phyloP scores from a whole-genome alignment of 2,329 filamentous ascomycete genomes.

The Aspergillus tanneri region DNA sequence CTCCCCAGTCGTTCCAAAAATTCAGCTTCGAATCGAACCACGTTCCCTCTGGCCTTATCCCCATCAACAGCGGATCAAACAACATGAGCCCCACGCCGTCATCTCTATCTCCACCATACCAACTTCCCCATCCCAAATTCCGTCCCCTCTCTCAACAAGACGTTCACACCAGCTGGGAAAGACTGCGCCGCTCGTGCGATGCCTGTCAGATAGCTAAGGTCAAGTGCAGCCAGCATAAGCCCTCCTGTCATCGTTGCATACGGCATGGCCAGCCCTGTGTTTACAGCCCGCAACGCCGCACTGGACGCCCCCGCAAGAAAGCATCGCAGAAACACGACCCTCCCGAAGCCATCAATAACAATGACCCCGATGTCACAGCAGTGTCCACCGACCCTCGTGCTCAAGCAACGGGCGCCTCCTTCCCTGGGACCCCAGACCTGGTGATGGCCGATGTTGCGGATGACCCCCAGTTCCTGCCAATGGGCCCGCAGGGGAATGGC shows the following conservation, averaged over 20 bases:
- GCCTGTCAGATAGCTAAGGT: slow-evolving; percentile 9
- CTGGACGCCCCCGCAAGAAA: slow-evolving; percentile 7
- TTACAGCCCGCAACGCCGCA: slow-evolving; percentile 10
- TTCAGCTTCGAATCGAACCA: too few species aligned
- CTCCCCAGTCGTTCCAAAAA: too few species aligned
- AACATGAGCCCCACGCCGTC: too few species aligned
- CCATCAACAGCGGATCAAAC: too few species aligned
- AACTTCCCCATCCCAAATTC: too few species aligned
- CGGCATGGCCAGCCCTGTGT: slow-evolving; percentile 9
- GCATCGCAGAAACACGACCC: too few species aligned
- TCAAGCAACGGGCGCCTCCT: too few species aligned
- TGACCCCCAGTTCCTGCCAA: background rate
- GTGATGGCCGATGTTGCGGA: slow-evolving; percentile 3
- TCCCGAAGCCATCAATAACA: too few species aligned
- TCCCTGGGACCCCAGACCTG: too few species aligned
- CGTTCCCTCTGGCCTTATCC: too few species aligned
- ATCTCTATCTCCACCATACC: background rate
- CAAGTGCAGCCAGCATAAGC: slow-evolving; percentile 14
- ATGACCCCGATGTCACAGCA: too few species aligned
- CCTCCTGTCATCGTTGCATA: slow-evolving; percentile 9
- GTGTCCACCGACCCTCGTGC: background rate
- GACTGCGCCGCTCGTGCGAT: slow-evolving; percentile 10
- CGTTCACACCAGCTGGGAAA: background rate
- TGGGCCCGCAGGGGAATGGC: background rate
- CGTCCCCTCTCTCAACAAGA: too few species aligned